phyloP scores from a whole-genome alignment of 1,284 basidiomycete genomes.

The Fomitopsis schrenkii region DNA sequence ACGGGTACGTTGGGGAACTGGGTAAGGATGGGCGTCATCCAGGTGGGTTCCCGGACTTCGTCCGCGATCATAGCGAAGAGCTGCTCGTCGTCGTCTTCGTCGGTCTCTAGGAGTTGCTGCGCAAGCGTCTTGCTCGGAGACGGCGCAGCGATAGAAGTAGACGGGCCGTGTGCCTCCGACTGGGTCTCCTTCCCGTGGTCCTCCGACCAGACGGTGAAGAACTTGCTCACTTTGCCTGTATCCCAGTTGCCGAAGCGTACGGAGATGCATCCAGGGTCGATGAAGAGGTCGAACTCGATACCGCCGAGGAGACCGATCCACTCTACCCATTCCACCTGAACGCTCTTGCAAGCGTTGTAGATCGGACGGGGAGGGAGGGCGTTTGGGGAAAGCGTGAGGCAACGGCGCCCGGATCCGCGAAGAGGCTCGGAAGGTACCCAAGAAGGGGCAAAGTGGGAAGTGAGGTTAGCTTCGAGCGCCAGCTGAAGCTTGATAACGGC shows the following conservation, averaged over 20 bases:
- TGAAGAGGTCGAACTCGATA: constrained; percentile 70
- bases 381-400: constrained; percentile 66
- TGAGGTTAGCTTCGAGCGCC: constrained; percentile 66
- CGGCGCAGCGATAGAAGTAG: constrained; percentile 12
- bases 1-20: constrained; percentile 44
- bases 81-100: constrained; percentile 64
- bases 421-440: constrained; percentile 63
- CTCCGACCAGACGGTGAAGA: constrained; percentile 66
- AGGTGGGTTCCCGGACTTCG: constrained; percentile 61
- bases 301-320: constrained; percentile 69
- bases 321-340: constrained; percentile 70
- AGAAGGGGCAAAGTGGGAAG: constrained; percentile 56
- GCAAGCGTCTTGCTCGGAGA: constrained; percentile 54
- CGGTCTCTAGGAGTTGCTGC: constrained; percentile 65
- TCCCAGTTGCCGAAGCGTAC: constrained; percentile 48
- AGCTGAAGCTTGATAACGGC: constrained; percentile 65
- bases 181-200: constrained; percentile 16
- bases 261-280: constrained; percentile 72
- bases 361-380: constrained; percentile 65
- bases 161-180: constrained; percentile 12
- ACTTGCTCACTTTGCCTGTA: constrained; percentile 33
- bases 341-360: constrained; percentile 61
- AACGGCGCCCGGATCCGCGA: constrained; percentile 65
- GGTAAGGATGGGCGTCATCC: constrained; percentile 59
- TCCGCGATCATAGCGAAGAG: constrained; percentile 71